Evolutionary conservation across 257 asterid genomes (phyloP).

Genomic region (Solanum gandarillasii): DNA sequence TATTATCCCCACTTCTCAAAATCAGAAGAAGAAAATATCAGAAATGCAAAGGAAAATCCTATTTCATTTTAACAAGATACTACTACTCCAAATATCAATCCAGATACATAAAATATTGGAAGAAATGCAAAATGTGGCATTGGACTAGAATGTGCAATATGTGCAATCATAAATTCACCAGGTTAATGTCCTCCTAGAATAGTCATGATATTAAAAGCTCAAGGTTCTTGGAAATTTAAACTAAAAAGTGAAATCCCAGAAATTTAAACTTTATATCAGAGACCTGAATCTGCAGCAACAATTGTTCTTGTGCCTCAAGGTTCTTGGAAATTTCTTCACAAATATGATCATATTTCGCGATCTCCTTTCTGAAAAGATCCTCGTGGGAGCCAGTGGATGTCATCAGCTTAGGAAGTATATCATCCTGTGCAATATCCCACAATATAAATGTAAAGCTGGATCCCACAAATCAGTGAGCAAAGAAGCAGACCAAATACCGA

Average conservation of each 20-base stretch:
- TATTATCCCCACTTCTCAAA: not conserved
- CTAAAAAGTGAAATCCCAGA: not conserved
- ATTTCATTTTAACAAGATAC: not conserved
- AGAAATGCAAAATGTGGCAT: not conserved
- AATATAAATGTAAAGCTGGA: not conserved
- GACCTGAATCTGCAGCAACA: slow-evolving; percentile 87
- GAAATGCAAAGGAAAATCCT: not conserved
- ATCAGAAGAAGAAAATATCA: not conserved
- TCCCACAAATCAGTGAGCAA: not conserved
- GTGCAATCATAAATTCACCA: not conserved
- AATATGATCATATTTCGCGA: slow-evolving; percentile 71
- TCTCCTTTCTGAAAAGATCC: slow-evolving; percentile 91
- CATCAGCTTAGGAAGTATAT: slow-evolving; percentile 92
- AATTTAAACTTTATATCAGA: slow-evolving; percentile 7
- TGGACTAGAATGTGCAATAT: not conserved
- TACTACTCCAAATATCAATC: not conserved
- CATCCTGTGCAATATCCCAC: slow-evolving; percentile 55
- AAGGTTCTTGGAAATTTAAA: not conserved
- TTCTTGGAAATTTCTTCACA: slow-evolving; percentile 78
- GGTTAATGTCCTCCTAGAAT: not conserved
- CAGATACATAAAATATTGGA: not conserved
- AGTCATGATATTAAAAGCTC: not conserved
- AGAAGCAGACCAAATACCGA: not conserved
- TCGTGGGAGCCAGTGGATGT: slow-evolving; percentile 77
- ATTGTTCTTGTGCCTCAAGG: slow-evolving; percentile 72